Base-by-base conservation (phyloP, 169 alveolate genomes). In the Eimeria necatrix region DNA sequence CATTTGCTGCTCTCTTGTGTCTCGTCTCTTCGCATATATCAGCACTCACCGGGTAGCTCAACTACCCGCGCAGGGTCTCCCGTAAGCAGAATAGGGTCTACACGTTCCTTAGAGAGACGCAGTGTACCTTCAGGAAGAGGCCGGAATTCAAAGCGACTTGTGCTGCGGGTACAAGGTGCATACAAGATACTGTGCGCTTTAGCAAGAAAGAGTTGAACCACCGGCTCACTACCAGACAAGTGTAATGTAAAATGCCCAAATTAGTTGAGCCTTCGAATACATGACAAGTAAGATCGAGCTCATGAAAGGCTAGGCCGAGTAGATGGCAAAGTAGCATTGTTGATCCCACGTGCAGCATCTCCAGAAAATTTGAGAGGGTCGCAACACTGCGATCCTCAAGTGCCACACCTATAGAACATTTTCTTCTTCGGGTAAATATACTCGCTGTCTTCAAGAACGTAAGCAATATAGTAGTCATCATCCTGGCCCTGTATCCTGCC, bases 381-480 rank as follows among this genome's bases (percentile, higher is more conserved):
- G 41, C 41, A 32, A 32, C 41, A 32, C 41, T 32, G 41, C 0
- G 41, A 32, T 32, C 41, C 41, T 32, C 41, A 32, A 32, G 41
- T 32, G 41, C 2, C 41, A 32, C 9, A 91, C 95, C 95, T 91
- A 71, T n/a, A 91, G 56, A 46, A 91, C 64, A 91, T 53, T 56
- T 91, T 91, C 71, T 91, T 91, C 61, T 22, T 74, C 18, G 95
- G 95, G 59, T 76, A 91, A 22, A 56, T 32, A 24, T 53, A n/a
- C 24, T 76, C 91, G 91, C 87, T 83, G 53, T 76, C 95, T 46
- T 70, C 86, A 46, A 91, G 56, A 18, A 60, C 56, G 49, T 76
- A 91, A 16, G 90, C 74, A 46, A 91, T n/a, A 83, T 76, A 91
- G 91, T 91, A 91, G 56, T 91, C 95, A 24, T 68, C 83, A 12